Evolutionary conservation across 768 basidiomycete species (phyloP), one percentile per base, ranked within the genome.

Genomic region (Rhizopogon rudus): DNA sequence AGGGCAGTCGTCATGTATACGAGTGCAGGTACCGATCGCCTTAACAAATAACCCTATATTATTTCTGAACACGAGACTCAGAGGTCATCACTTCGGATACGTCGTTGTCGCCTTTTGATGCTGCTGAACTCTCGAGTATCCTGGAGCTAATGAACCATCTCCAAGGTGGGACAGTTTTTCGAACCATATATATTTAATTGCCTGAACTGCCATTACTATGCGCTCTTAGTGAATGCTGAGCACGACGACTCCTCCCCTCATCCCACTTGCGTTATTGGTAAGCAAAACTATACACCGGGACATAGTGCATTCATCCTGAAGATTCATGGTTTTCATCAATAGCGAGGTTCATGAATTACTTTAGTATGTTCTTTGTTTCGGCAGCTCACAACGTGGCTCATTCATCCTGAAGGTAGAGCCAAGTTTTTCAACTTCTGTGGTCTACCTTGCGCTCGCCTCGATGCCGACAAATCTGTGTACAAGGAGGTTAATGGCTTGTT

Each of bases 391-490:
- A 20, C 40, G 43, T n/a, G 16, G 6, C 33, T 22, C 10, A 44
- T 22, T 6, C 6, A 53, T 53, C 10, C 46, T 49, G 10, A 45
- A 65, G 64, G 55, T 9, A 73, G 59, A 67, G 53, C 60, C n/a
- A 64, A 72, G 29, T 81, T 79, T 50, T 60, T 73, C 35, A 73
- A 81, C 59, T 77, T 75, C 50, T 68, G 78, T 57, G 80, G 81
- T 4, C 75, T 81, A 62, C 67, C 71, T 3, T 63, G 62, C 39
- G 78, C 77, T 3, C 79, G 81, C 5, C 67, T 83, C 13, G 65
- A 73, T 37, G 71, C 75, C 2, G 69, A 76, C 54, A 72, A 75
- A 55, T 77, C 76, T 16, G 69, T 82, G 12, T 63, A 65, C 39
- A 57, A 31, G 41, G 12, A 46, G 20, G 20, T 46, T 9, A 3